Base-by-base conservation (phyloP, 495 filamentous ascomycete species). In the Tuber melanosporum region DNA sequence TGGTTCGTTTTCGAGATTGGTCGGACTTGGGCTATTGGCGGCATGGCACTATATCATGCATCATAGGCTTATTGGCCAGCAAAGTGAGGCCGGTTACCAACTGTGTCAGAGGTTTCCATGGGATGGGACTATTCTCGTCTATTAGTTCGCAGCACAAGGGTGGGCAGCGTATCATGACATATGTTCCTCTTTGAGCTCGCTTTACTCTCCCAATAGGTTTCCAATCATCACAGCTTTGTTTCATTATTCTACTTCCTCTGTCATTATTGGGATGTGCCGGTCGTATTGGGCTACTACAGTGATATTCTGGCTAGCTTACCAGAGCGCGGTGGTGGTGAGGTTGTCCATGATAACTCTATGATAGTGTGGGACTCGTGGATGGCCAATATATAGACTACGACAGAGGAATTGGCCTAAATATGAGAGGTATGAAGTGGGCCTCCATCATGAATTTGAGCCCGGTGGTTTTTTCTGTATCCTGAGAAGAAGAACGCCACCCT, bases 401-500 rank as follows among this genome's bases (percentile, higher is more conserved):
- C 39, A 2, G 39, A 41, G 4, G 39, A 41, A 41, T 2, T 41
- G 39, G 39, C 4, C 39, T 5, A 2, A 41, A 41, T 41, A 3
- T 41, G 39, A 2, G 4, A 32, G 32, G 32, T 32, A 32, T 32
- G 32, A 32, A 32, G 32, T 32, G 32, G 32, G 32, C 32, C 32
- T 32, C 32, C 32, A 32, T 32, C 32, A 32, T 32, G 32, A 32
- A 32, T 32, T 32, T 32, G 32, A 32, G 32, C 32, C 32, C 32
- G 32, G 32, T 32, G 32, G 32, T 32, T 32, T 32, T 32, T 32
- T 32, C 39, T 41, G 39, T 41, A 41, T 41, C 39, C 39, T 41
- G 4, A 41, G 39, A 5, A 5, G 39, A 41, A 41, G 4, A 41
- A 41, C 39, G 2, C 4, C 20, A 8, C 66, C 79, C 71, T 94